A percentile compares a stretch with the other conserved stretches of the same genome.
Evolutionary conservation across 371 early-diverging fungal species (phyloP).

Genomic region (Rhizomucor pusillus): DNA sequence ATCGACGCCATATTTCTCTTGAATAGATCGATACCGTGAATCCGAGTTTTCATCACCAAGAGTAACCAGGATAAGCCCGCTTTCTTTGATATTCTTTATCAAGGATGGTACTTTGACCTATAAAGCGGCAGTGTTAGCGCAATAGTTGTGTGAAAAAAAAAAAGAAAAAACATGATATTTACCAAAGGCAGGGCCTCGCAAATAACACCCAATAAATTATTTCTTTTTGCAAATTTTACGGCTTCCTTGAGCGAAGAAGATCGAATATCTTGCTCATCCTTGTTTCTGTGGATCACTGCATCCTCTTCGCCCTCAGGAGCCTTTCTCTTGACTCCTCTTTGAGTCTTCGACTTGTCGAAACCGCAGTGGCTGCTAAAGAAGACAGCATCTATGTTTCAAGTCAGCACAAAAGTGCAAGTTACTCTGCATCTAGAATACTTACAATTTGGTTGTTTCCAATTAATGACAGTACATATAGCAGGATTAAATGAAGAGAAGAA

Average conservation of each 20-base stretch:
- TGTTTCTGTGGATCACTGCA: not conserved
- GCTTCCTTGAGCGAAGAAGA: slow-evolving; percentile 24
- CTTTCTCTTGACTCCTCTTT: slow-evolving; percentile 44
- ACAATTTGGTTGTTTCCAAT: slow-evolving; percentile 98
- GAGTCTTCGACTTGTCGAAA: slow-evolving; percentile 43
- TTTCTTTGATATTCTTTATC: slow-evolving; percentile 86
- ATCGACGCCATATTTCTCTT: slow-evolving; percentile 84
- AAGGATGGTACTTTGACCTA: slow-evolving; percentile 86
- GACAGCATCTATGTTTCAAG: slow-evolving; percentile 64
- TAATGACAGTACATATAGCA: slow-evolving; percentile 85
- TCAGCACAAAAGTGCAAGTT: not conserved
- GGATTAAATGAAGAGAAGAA: slow-evolving; percentile 91
- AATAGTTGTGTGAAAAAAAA: not conserved
- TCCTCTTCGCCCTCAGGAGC: slow-evolving; percentile 9
- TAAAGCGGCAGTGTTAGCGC: not conserved
- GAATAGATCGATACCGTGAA: slow-evolving; percentile 57
- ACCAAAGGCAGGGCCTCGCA: slow-evolving; percentile 86
- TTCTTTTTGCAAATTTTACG: slow-evolving; percentile 67
- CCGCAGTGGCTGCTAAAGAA: slow-evolving; percentile 84
- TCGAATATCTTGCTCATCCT: slow-evolving; percentile 1
- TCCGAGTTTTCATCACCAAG: slow-evolving; percentile 78
- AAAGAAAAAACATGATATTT: too few species aligned
- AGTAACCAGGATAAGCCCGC: slow-evolving; percentile 84
- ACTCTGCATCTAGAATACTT: slow-evolving; percentile 23
- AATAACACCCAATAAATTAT: slow-evolving; percentile 85